phyloP scores from a whole-genome alignment of 768 basidiomycete species.

The Hygrocybe coccinea region DNA sequence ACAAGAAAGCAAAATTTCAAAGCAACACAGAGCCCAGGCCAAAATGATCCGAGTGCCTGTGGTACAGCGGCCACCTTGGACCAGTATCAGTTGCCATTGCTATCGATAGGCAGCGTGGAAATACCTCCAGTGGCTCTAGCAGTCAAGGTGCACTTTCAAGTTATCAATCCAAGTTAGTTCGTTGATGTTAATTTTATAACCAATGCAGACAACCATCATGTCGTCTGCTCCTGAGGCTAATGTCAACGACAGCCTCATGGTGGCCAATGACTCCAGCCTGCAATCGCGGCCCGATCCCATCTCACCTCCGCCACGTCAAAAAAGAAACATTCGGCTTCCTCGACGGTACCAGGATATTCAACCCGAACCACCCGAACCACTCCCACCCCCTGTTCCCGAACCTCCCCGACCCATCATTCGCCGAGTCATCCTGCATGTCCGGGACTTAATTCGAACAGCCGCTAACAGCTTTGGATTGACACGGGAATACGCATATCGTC shows the following conservation, averaged over 20 bases:
- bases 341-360: constrained; percentile 14
- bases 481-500: constrained; percentile 15
- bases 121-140: no score
- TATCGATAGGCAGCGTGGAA: no score
- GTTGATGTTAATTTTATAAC: no score
- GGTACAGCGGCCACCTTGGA: not conserved
- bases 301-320: not conserved
- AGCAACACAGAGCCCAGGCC: not conserved
- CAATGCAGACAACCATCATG: no score
- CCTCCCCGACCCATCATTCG: not conserved
- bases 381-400: not conserved
- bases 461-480: constrained; percentile 16
- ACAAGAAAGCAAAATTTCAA: not conserved
- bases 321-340: constrained; percentile 2
- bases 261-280: not conserved
- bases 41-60: no score
- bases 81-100: no score
- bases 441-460: constrained; percentile 12
- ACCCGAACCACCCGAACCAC: constrained; percentile 10
- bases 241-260: not conserved
- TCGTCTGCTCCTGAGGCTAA: no score
- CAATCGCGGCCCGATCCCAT: not conserved
- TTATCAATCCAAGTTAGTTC: no score
- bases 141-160: no score
- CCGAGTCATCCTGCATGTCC: constrained; percentile 13